phyloP scores from a whole-genome alignment of 2,329 filamentous ascomycete species.

The Talaromyces verruculosus region DNA sequence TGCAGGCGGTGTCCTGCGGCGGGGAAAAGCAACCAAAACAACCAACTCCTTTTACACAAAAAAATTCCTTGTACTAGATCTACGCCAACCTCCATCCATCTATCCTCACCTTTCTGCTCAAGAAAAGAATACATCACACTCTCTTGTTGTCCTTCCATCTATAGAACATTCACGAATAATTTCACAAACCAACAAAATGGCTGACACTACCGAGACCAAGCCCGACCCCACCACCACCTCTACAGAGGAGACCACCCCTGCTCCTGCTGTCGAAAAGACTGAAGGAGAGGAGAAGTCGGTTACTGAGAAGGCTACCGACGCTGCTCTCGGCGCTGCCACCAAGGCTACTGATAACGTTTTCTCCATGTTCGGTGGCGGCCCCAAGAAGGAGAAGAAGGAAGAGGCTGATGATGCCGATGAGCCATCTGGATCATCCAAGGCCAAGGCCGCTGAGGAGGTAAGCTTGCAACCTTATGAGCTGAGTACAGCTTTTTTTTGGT shows the following conservation, averaged over 20 bases:
- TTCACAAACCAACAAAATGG: constrained; percentile 33
- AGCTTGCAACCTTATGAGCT: constrained; percentile 37
- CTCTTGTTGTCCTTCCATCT: not conserved
- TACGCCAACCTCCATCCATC: not conserved
- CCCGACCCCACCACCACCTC: constrained; percentile 45
- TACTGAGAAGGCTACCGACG: constrained; percentile 31
- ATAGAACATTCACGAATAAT: not conserved
- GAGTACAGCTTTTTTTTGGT: constrained; percentile 16
- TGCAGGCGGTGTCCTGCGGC: constrained; percentile 13
- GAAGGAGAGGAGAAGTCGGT: constrained; percentile 34
- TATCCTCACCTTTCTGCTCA: constrained; percentile 6
- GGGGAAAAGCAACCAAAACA: constrained; percentile 20
- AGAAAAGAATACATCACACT: constrained; percentile 4
- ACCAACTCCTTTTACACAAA: constrained; percentile 18
- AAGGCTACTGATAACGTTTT: constrained; percentile 66
- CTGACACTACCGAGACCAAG: constrained; percentile 46
- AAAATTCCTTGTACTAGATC: constrained; percentile 17
- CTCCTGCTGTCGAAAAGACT: constrained; percentile 34
- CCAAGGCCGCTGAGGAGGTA: constrained; percentile 61
- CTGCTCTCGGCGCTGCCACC: constrained; percentile 40
- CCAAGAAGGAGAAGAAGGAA: constrained; percentile 94
- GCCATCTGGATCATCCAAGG: constrained; percentile 84
- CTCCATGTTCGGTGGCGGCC: constrained; percentile 97
- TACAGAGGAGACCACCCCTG: constrained; percentile 35
- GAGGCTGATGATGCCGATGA: constrained; percentile 79